Evolutionary conservation across 768 basidiomycete genomes (phyloP), one percentile per base, ranked within the genome.

Genomic region (Lyophyllum semitale): DNA sequence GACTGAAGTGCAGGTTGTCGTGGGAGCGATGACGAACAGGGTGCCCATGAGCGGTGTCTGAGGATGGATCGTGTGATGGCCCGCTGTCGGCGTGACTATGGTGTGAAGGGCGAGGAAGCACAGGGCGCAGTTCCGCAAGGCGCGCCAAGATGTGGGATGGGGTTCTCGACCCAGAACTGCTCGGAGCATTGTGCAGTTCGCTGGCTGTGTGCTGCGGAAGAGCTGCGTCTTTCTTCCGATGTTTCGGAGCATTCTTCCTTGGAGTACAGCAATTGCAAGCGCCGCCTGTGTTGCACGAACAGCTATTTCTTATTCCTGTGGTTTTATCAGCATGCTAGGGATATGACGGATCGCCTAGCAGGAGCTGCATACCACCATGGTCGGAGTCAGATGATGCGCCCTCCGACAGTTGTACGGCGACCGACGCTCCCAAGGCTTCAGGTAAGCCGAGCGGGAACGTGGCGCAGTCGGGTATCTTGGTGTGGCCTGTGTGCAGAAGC

Each of bases 401-500:
- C 61, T 86, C 84, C 48, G 78, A 51, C 76, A 69, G n/a, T 38
- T n/a, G 76, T 60, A 72, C 66, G 57, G 78, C 77, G 67, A 80
- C 78, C 79, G 79, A 82, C 77, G 84, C 80, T 78, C 81, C 85
- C 75, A 87, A 77, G 71, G 82, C 81, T 69, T 82, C 77, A 17
- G 88, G 86, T 37, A 92, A 78, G 73, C 90, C 90, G 65, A 87
- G 75, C 58, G 90, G 90, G 77, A 90, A 92, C 77, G 89, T 80
- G 80, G 90, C 88, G 75, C 81, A 74, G 65, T 82, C 81, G 64
- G 83, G 79, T 66, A 85, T 75, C 75, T 83, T 83, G 58, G 77
- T 81, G 61, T 72, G 74, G 64, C 80, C 88, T 88, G 58, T 53
- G 62, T 61, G 62, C 58, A 60, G 58, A 69, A 60, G 55, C 38